Evolutionary conservation across 2,329 filamentous ascomycete species (phyloP).

Genomic region (Aspergillus phoenicis): DNA sequence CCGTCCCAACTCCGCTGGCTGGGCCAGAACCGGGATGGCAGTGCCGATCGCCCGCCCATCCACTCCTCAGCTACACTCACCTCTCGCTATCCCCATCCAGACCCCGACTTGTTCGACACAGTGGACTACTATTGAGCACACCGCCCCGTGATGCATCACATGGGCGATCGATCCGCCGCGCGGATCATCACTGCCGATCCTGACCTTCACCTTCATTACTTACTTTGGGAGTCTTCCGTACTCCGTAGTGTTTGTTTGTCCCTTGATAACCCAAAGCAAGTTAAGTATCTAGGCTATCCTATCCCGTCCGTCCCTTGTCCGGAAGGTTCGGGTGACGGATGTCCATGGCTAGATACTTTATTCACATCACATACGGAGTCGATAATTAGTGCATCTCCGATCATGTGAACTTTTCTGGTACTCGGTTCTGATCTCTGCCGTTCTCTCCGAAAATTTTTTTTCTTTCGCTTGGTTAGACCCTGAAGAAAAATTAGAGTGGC

Average conservation of each 20-base stretch:
- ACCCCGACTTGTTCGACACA: too few species aligned
- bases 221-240: background rate
- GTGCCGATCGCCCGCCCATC: slow-evolving; percentile 7
- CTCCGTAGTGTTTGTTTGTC: too few species aligned
- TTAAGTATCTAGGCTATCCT: too few species aligned
- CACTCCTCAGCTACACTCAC: background rate
- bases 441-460: background rate
- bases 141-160: slow-evolving; percentile 12
- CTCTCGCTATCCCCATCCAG: too few species aligned
- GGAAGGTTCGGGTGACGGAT: background rate
- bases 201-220: background rate
- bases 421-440: background rate
- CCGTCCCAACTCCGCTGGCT: background rate
- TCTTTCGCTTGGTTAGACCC: background rate
- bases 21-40: slow-evolving; percentile 7
- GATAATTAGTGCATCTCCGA: background rate
- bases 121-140: background rate
- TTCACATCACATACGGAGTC: too few species aligned
- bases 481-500: background rate
- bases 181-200: slow-evolving; percentile 10
- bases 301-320: background rate
- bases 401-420: background rate
- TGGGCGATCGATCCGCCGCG: slow-evolving; percentile 6
- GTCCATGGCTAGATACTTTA: background rate
- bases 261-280: too few species aligned